Base-by-base conservation (phyloP, 2,329 filamentous ascomycete genomes). In the Fusarium siculi region DNA sequence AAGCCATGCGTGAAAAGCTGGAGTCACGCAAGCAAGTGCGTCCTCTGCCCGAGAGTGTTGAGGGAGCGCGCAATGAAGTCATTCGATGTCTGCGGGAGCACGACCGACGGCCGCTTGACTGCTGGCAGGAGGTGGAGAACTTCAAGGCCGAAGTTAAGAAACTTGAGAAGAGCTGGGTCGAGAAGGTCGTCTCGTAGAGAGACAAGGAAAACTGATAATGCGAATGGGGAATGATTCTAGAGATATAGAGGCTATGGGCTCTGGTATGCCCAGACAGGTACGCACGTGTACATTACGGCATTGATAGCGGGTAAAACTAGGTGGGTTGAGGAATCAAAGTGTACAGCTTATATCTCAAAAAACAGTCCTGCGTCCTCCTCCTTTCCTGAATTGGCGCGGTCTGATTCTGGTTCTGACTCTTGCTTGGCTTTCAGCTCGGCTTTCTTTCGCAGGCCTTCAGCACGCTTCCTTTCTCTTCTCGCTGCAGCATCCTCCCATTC, bases 91-190 rank as follows among this genome's bases (percentile, higher is more conserved):
- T 98, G 86, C 87, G 93, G 70, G 88, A 92, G 79, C 92, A 98
- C 82, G 95, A 98, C 83, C 88, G 94, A 73, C 89, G 94, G 82
- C 95, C 96, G 81, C 86, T 98, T 80, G 93, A 98, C 86, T 98
- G 96, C 88, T 98, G 93, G 93, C 89, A 91, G 83, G 95, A 98
- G 88, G 94, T 98, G 30, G 93, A 97, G 85, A 87, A 87, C 25
- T 98, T 98, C 83, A 97, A 95, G 89, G 88, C 89, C 78, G 94
- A 97, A 87, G 95, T 98, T 56, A 90, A 93, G 76, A 91, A 90
- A 85, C 83, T 98, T 83, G 96, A 98, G 89, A 92, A 90, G 84
- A 87, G 87, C 32, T 98, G 97, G 90, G 94, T 98, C 40, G 92
- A 97, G 80, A 94, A 92, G 85, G 91, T 97, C 63, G 88, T 93